Base-by-base conservation (phyloP, 345 rosid species). In the Brassica carinata region DNA sequence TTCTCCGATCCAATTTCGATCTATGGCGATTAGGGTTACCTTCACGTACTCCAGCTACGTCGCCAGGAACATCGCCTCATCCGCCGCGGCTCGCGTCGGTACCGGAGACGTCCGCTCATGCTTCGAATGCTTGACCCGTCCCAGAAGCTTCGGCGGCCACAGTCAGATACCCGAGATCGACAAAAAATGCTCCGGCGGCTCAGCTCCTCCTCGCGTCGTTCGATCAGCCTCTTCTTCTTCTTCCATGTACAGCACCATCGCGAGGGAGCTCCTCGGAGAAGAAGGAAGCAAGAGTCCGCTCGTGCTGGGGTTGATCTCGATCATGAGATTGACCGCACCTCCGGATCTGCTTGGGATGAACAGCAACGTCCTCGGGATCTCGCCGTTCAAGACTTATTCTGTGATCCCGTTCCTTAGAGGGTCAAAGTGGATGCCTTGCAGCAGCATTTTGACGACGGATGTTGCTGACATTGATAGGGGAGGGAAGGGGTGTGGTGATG, bases 1-100 rank as follows among this genome's bases (percentile, higher is more conserved):
- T 86, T 88, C 84, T n/a, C 15, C 82, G 79, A 14, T 77, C 13
- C 38, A 38, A 38, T 38, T 43, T 43, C 13, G 26, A 23, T 23
- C 1, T 23, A 93, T 93, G 98, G 97, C 98, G 77, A 78, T 94
- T 40, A 89, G 94, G 19, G 92, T 85, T 34, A 90, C 94, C 73
- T 30, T 91, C 79, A 82, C 85, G 30, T 90, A 75, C 87, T 90
- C 98, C 70, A 86, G 88, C 83, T 90, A 85, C 79, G 85, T 83
- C 31, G 94, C 91, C 73, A 85, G 89, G 23, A 88, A 79, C 83
- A 57, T 92, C 17, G 91, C 90, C 72, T 53, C 88, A 53, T 74
- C 88, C 70, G 87, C 93, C 83, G 78, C 84, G 23, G 34, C 78
- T 34, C 92, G 94, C 26, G 81, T 81, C 26, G 85, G 90, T 23